Evolutionary conservation across 306 rosid genomes (phyloP).

Genomic region (Cicer arietinum): DNA sequence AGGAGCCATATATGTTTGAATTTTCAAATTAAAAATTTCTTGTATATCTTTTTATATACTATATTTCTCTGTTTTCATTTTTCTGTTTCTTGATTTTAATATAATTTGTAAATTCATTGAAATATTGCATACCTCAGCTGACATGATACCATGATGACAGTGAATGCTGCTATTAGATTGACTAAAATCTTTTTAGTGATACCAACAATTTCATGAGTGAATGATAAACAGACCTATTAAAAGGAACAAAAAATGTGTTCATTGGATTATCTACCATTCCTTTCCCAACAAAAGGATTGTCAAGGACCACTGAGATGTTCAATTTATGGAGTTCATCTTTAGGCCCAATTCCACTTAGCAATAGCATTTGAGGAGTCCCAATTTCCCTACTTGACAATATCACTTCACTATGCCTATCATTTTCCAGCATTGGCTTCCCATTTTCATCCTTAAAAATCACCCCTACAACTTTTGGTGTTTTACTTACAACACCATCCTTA

Average conservation of each 20-base stretch:
- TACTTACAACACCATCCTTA: constrained; percentile 49
- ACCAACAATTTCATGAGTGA: constrained; percentile 89
- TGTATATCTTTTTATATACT: too few species aligned
- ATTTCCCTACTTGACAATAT: constrained; percentile 82
- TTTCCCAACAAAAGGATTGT: constrained; percentile 74
- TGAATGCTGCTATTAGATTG: constrained; percentile 82
- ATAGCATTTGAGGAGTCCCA: constrained; percentile 86
- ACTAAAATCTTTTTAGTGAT: constrained; percentile 74
- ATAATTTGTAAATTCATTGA: neutral
- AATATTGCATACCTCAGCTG: constrained; percentile 78
- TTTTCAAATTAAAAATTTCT: neutral
- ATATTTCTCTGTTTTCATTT: neutral
- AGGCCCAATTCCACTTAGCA: constrained; percentile 93
- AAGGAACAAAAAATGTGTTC: constrained; percentile 84
- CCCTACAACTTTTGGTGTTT: constrained; percentile 74
- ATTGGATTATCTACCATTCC: constrained; percentile 97
- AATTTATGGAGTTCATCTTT: constrained; percentile 62
- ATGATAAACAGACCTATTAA: constrained; percentile 54
- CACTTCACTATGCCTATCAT: constrained; percentile 63
- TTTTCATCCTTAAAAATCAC: constrained; percentile 84
- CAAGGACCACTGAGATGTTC: constrained; percentile 70
- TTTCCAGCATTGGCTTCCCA: constrained; percentile 63
- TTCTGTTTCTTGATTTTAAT: neutral
- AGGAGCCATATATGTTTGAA: neutral
- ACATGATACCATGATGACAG: constrained; percentile 90